phyloP scores from a whole-genome alignment of 441 rosid species.

The Bruguiera hainesii region DNA sequence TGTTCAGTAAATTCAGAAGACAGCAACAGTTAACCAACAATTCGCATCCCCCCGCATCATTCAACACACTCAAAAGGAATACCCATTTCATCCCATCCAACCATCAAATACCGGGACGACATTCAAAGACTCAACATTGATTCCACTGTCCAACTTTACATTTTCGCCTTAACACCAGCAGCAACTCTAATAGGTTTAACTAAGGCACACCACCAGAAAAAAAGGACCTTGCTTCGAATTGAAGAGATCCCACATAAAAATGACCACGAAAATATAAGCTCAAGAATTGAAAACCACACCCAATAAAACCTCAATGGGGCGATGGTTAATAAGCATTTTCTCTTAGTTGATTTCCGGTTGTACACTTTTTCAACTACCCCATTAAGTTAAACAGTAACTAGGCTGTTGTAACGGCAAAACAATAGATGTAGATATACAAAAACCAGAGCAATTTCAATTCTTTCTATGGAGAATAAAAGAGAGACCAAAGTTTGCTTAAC shows the following conservation, averaged over 20 bases:
- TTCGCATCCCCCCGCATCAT: background rate
- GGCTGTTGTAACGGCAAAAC: slow-evolving; percentile 3
- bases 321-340: slow-evolving; percentile 11
- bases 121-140: slow-evolving; percentile 16
- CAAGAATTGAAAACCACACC: slow-evolving; percentile 8
- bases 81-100: slow-evolving; percentile 12
- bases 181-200: slow-evolving; percentile 13
- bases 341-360: slow-evolving; percentile 14
- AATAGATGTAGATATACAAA: background rate
- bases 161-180: slow-evolving; percentile 21
- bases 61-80: slow-evolving; percentile 3
- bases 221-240: slow-evolving; percentile 13
- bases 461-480: background rate
- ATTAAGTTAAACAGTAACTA: background rate
- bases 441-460: background rate
- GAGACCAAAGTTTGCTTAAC: slow-evolving; percentile 22
- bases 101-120: slow-evolving; percentile 12
- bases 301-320: slow-evolving; percentile 13
- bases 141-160: slow-evolving; percentile 8
- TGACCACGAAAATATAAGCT: slow-evolving; percentile 2
- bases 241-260: slow-evolving; percentile 14
- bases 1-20: slow-evolving; percentile 4
- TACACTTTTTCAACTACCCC: slow-evolving; percentile 21
- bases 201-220: background rate
- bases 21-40: slow-evolving; percentile 7